Conservation (phyloP, 2,329 filamentous ascomycete genomes). For the Fusarium succisae region DNA sequence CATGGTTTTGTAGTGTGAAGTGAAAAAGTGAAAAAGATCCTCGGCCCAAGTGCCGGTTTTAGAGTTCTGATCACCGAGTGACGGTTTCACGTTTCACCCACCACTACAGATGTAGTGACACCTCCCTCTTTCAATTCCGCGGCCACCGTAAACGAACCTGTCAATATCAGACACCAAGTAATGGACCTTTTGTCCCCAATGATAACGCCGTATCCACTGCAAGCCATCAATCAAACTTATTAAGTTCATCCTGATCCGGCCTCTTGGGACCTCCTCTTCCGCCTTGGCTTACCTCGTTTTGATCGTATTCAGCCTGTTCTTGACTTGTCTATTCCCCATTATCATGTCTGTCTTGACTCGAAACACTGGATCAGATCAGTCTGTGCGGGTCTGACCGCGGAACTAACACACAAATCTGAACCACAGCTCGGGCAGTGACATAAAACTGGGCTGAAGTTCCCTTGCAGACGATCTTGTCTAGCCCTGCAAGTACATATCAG, state of each 20-base stretch:
- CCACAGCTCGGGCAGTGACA: background rate
- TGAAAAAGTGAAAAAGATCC: background rate
- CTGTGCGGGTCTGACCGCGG: slow-evolving; percentile 1
- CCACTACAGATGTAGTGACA: background rate
- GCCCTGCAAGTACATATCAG: background rate
- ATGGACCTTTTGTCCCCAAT: background rate
- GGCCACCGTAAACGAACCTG: background rate
- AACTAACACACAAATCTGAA: background rate
- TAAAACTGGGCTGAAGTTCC: background rate
- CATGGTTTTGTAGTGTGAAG: background rate
- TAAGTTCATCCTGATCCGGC: background rate
- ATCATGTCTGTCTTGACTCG: background rate
- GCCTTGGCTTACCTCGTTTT: background rate
- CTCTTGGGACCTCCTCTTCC: background rate
- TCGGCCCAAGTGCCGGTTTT: background rate
- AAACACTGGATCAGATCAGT: background rate
- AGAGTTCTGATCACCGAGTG: background rate
- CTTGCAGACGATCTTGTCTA: background rate
- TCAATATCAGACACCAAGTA: background rate
- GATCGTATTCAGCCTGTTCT: background rate
- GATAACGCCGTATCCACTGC: background rate
- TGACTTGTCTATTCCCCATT: background rate
- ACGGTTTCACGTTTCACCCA: background rate
- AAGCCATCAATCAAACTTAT: background rate
- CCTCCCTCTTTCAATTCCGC: background rate